phyloP scores from a whole-genome alignment of 805 yeast genomes.

The Zygotorulaspora sp. region DNA sequence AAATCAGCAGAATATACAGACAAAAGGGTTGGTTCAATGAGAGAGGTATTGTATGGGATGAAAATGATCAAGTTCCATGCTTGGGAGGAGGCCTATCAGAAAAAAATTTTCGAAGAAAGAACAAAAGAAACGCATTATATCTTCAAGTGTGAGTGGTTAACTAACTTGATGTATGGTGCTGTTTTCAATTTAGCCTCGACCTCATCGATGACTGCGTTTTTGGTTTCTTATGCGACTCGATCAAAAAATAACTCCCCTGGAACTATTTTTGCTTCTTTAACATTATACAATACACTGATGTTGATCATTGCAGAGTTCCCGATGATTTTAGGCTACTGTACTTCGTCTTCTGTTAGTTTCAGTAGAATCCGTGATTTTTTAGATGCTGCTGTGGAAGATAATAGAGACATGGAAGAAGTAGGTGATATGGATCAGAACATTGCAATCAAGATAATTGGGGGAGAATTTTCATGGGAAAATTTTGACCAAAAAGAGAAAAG shows the following conservation, averaged over 20 bases:
- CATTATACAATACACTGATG: constrained; percentile 53
- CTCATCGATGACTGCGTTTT: constrained; percentile 52
- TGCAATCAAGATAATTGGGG: constrained; percentile 48
- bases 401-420: constrained; percentile 9
- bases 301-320: constrained; percentile 59
- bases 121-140: constrained; percentile 52
- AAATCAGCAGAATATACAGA: constrained; percentile 56
- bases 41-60: constrained; percentile 55
- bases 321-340: constrained; percentile 48
- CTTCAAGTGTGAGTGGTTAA: constrained; percentile 51
- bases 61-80: constrained; percentile 73
- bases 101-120: constrained; percentile 48
- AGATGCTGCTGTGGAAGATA: constrained; percentile 34
- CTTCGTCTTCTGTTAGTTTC: constrained; percentile 50
- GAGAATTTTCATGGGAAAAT: constrained; percentile 55
- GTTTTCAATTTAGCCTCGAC: constrained; percentile 48
- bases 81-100: constrained; percentile 76
- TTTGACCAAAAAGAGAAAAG: constrained; percentile 2
- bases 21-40: constrained; percentile 50
- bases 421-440: constrained; percentile 18
- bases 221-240: constrained; percentile 39
- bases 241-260: constrained; percentile 45
- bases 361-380: constrained; percentile 45
- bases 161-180: constrained; percentile 50
- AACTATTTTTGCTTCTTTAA: constrained; percentile 56